phyloP scores from a whole-genome alignment of 2,329 filamentous ascomycete genomes.

The Didymella lethalis region DNA sequence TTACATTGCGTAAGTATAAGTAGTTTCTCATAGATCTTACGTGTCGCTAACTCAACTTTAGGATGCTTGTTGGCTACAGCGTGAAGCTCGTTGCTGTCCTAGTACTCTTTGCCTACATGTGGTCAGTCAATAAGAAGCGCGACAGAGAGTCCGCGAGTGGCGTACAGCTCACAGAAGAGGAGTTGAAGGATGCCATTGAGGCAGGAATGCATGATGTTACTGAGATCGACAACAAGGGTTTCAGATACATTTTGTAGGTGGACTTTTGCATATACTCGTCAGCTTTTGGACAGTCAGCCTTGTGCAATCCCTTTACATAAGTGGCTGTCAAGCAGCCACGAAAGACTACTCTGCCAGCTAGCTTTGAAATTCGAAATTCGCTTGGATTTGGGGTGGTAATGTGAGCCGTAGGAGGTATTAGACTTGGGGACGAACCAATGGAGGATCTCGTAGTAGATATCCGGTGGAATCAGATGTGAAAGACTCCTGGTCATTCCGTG shows the following conservation, averaged over 20 bases:
- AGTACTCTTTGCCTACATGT: conserved; percentile 49
- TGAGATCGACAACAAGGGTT: conserved; percentile 56
- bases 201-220: conserved; percentile 54
- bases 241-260: conserved; percentile 49
- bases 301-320: too few relatives aligned
- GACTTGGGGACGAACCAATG: too few relatives aligned
- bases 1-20: conserved; percentile 21
- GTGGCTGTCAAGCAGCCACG: too few relatives aligned
- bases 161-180: conserved; percentile 37
- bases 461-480: too few relatives aligned
- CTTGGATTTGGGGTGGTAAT: too few relatives aligned
- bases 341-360: too few relatives aligned
- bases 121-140: conserved; percentile 45
- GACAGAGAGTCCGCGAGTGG: conserved; percentile 38
- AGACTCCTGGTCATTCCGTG: too few relatives aligned
- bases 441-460: too few relatives aligned
- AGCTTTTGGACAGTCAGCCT: too few relatives aligned
- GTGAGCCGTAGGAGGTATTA: too few relatives aligned
- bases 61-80: conserved; percentile 51
- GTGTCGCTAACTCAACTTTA: background rate
- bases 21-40: background rate
- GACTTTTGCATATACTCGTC: too few relatives aligned
- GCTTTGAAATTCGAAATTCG: too few relatives aligned
- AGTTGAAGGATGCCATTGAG: conserved; percentile 48
- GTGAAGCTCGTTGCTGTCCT: conserved; percentile 51